Evolutionary conservation across 148 eudicot genomes (phyloP).

Genomic region (Dysphania ambrosioides): DNA sequence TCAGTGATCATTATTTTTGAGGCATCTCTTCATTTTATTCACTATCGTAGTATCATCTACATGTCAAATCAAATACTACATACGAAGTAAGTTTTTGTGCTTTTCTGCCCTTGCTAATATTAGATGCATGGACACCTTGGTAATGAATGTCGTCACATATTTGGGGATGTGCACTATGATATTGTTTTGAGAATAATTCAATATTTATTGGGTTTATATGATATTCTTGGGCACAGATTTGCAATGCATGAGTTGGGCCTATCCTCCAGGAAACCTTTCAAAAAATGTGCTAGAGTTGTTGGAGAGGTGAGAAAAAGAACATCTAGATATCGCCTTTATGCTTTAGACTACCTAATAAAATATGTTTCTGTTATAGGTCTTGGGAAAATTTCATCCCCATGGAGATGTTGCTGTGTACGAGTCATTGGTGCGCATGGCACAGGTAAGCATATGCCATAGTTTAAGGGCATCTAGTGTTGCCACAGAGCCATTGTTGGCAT

Average conservation of each 20-base stretch:
- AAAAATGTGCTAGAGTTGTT: constrained; percentile 98
- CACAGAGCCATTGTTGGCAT: not conserved
- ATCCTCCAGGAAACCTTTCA: constrained; percentile 84
- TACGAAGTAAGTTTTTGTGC: not conserved
- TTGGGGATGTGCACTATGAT: constrained; percentile 2
- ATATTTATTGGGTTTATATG: not conserved
- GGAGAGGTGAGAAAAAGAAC: constrained; percentile 65
- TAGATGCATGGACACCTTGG: not conserved
- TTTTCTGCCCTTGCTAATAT: not conserved
- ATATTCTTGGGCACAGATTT: constrained; percentile 43
- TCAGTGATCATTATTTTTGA: not conserved
- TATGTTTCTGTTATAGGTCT: constrained; percentile 47
- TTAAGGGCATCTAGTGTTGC: not conserved
- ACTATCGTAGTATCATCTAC: no score
- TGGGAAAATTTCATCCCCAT: constrained; percentile 97
- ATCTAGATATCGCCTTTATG: constrained; percentile 1
- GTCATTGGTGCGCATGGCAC: constrained; percentile 96
- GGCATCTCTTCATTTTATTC: not conserved
- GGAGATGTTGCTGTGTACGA: constrained; percentile 97
- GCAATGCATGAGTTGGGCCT: constrained; percentile 98
- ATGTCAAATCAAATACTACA: no score
- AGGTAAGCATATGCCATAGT: constrained; percentile 44
- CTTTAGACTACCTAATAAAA: constrained; percentile 13
- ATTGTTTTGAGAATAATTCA: not conserved
- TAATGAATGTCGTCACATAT: not conserved